These are phyloP conservation scores for Tetrastigma voinierianum DNA, from an alignment of 164 flowering plant genomes.

Conservation along the genomic window DNA sequence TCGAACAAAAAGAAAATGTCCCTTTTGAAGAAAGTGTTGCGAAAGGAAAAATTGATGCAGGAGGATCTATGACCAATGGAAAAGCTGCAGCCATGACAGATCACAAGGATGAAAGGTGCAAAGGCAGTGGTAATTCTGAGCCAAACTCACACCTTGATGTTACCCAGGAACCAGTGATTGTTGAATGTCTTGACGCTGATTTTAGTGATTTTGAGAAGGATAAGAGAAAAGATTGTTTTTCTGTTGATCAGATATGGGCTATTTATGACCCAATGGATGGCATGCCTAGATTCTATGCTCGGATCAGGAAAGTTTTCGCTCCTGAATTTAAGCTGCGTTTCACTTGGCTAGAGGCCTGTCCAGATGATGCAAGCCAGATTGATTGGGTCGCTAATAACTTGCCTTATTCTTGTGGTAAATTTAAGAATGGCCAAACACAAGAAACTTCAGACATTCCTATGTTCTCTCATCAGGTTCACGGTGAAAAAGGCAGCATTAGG, in stretches of 20 bases:
- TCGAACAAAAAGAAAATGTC: constrained; percentile 10
- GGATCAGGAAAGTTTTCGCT: constrained; percentile 25
- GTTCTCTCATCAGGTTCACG: constrained; percentile 48
- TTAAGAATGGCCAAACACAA: constrained; percentile 21
- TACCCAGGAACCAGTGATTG: not conserved
- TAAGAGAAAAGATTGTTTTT: constrained; percentile 27
- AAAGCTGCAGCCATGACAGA: constrained; percentile 6
- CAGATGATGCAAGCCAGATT: constrained; percentile 23
- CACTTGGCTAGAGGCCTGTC: constrained; percentile 52
- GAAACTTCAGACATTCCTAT: constrained; percentile 19
- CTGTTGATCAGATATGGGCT: constrained; percentile 56
- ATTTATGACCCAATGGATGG: constrained; percentile 46
- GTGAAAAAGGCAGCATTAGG: constrained; percentile 9
- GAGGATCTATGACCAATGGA: not conserved
- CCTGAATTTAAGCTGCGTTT: constrained; percentile 39
- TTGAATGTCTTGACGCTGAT: constrained; percentile 39
- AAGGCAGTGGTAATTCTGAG: not conserved
- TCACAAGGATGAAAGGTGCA: constrained; percentile 5
- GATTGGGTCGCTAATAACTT: constrained; percentile 31
- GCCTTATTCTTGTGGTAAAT: constrained; percentile 53
- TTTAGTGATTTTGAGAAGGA: constrained; percentile 42
- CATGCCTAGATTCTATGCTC: constrained; percentile 67
- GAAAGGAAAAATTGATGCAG: constrained; percentile 13
- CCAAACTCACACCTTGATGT: not conserved
- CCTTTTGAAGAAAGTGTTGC: constrained; percentile 15